These are phyloP conservation scores for Dioscorea cayenensis DNA, from an alignment of 116 monocot genomes.

Conservation along the genomic window DNA sequence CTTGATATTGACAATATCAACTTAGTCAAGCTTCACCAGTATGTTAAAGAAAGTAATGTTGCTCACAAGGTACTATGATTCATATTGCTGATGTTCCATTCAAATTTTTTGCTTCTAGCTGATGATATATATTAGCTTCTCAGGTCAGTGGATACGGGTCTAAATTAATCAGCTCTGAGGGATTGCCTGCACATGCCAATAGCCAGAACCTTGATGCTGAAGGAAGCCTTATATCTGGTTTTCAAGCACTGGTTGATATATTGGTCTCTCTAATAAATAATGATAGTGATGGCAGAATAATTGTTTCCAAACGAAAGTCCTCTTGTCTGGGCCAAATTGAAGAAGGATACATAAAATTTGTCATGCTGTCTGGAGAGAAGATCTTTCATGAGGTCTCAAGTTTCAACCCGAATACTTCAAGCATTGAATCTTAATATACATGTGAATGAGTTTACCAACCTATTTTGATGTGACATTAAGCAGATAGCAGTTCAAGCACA, in stretches of 20 bases:
- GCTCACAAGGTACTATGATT: conserved; percentile 65
- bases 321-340: conserved; percentile 19
- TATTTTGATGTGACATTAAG: conserved; percentile 9
- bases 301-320: conserved; percentile 48
- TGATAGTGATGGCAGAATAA: conserved; percentile 79
- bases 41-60: conserved; percentile 86
- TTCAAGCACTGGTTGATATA: conserved; percentile 75
- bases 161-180: conserved; percentile 28
- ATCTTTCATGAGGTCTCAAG: conserved; percentile 77
- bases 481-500: conserved; percentile 65
- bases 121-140: conserved; percentile 2
- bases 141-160: conserved; percentile 86
- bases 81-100: neutral
- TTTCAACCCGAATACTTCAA: neutral
- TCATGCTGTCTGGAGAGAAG: conserved; percentile 91
- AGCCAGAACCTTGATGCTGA: conserved; percentile 21
- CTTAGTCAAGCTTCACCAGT: conserved; percentile 72
- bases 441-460: neutral
- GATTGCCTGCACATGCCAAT: conserved; percentile 7
- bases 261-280: conserved; percentile 69
- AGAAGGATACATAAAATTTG: conserved; percentile 75
- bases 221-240: conserved; percentile 57
- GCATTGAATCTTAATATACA: neutral
- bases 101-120: neutral
- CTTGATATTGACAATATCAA: conserved; percentile 99